Evolutionary conservation across 129 eudicot genomes (phyloP).

Genomic region (Flaveria linearis): DNA sequence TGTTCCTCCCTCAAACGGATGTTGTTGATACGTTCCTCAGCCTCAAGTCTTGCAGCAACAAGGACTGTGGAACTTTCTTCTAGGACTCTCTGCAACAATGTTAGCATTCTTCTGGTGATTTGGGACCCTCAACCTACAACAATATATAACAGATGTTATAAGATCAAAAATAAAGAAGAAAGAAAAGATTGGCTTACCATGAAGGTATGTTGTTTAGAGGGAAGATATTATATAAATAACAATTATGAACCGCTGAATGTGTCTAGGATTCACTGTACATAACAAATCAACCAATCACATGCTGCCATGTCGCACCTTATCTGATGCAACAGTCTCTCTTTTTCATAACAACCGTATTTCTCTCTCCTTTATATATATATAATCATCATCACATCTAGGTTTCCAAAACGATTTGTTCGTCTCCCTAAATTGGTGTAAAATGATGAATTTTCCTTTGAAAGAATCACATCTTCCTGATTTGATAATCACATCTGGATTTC

Average conservation of each 20-base stretch:
- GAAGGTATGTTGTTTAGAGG: background rate
- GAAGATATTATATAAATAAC: background rate
- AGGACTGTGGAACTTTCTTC: slow-evolving; percentile 84
- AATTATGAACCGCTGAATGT: too few relatives aligned
- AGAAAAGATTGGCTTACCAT: background rate
- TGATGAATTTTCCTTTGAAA: too few relatives aligned
- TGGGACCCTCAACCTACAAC: slow-evolving; percentile 78
- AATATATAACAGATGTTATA: background rate
- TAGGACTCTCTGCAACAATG: slow-evolving; percentile 71
- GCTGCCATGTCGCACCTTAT: too few relatives aligned
- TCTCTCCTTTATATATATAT: too few relatives aligned
- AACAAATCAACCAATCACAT: background rate
- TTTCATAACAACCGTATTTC: too few relatives aligned
- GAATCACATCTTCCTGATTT: too few relatives aligned
- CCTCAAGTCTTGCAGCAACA: slow-evolving; percentile 79
- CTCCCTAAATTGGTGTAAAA: too few relatives aligned
- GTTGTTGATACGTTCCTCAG: slow-evolving; percentile 79
- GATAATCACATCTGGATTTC: too few relatives aligned
- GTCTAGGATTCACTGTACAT: too few relatives aligned
- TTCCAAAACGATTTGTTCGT: too few relatives aligned
- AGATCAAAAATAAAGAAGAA: background rate
- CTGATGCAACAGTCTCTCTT: too few relatives aligned
- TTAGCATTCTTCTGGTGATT: slow-evolving; percentile 68
- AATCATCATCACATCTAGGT: too few relatives aligned
- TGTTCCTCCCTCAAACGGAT: slow-evolving; percentile 80